Percentiles rank a stretch among this genome's conserved stretches.
These are phyloP conservation scores for Penicillium argentinense DNA, from an alignment of 495 filamentous ascomycete species.

Conservation along the genomic window DNA sequence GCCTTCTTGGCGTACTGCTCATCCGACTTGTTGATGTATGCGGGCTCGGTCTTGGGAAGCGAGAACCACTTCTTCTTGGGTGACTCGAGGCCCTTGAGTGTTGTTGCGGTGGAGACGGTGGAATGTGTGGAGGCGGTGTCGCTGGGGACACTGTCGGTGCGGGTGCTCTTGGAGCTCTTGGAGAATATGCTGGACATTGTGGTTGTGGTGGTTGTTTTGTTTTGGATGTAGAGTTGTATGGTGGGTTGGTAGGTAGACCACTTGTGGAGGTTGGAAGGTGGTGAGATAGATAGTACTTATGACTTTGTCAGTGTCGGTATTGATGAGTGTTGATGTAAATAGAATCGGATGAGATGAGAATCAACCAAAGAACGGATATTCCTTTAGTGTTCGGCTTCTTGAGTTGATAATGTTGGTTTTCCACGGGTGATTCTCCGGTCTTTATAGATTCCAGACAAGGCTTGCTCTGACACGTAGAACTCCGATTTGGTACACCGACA, in stretches of 20 bases:
- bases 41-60: conserved; percentile 14
- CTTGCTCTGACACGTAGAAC: too few species aligned
- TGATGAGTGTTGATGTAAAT: too few species aligned
- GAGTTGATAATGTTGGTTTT: neutral
- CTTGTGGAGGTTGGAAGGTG: neutral
- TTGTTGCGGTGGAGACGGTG: conserved; percentile 28
- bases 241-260: neutral
- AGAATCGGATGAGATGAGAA: too few species aligned
- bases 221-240: neutral
- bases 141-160: conserved; percentile 12
- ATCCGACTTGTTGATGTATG: conserved; percentile 4
- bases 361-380: too few species aligned
- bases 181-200: conserved; percentile 17
- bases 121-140: conserved; percentile 28
- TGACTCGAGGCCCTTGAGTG: conserved; percentile 23
- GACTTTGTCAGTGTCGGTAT: neutral
- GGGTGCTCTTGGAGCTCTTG: conserved; percentile 14
- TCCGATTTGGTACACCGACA: too few species aligned
- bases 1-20: conserved; percentile 15
- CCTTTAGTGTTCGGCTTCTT: too few species aligned
- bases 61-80: conserved; percentile 32
- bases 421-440: neutral
- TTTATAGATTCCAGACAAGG: too few species aligned
- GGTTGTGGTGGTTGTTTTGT: neutral
- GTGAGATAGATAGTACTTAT: neutral